A percentile compares a stretch with the other conserved stretches of the same genome.
These are phyloP conservation scores for Fraxinus floribunda DNA, from an alignment of 305 asterid genomes.

Conservation along the genomic window DNA sequence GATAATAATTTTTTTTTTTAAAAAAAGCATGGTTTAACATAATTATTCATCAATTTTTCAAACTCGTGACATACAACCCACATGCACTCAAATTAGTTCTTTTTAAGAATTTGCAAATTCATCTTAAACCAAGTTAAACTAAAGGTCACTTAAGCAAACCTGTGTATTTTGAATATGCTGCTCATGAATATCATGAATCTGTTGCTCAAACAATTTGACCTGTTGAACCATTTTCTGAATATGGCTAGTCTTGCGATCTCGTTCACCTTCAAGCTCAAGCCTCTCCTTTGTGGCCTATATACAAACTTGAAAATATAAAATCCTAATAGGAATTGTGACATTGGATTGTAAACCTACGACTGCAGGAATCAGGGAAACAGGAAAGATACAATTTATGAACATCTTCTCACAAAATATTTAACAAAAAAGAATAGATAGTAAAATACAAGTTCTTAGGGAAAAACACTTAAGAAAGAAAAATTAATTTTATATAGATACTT, in stretches of 20 bases:
- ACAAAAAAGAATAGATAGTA: constrained; percentile 5
- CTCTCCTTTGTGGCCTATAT: constrained; percentile 66
- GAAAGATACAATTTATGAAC: constrained; percentile 11
- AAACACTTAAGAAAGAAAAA: constrained; percentile 12
- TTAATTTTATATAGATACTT: neutral
- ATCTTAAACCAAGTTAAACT: constrained; percentile 11
- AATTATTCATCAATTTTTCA: neutral
- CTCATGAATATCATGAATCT: constrained; percentile 63
- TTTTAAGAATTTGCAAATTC: constrained; percentile 20
- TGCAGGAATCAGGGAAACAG: neutral
- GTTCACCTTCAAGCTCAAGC: constrained; percentile 59
- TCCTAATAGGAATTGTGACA: constrained; percentile 13
- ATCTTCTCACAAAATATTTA: constrained; percentile 10
- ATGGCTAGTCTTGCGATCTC: constrained; percentile 40
- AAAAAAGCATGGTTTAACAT: neutral
- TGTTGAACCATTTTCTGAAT: constrained; percentile 42
- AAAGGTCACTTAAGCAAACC: constrained; percentile 39
- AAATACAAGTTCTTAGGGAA: neutral
- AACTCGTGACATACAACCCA: neutral
- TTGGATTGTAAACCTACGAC: constrained; percentile 14
- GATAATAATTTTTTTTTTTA: no score
- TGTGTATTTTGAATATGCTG: constrained; percentile 68
- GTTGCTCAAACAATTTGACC: constrained; percentile 53
- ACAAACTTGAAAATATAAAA: constrained; percentile 26
- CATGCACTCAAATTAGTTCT: neutral